Percentiles rank a stretch among this genome's conserved stretches.
Conservation (phyloP, 768 basidiomycete species). For the Boletus rubroflammeus region DNA sequence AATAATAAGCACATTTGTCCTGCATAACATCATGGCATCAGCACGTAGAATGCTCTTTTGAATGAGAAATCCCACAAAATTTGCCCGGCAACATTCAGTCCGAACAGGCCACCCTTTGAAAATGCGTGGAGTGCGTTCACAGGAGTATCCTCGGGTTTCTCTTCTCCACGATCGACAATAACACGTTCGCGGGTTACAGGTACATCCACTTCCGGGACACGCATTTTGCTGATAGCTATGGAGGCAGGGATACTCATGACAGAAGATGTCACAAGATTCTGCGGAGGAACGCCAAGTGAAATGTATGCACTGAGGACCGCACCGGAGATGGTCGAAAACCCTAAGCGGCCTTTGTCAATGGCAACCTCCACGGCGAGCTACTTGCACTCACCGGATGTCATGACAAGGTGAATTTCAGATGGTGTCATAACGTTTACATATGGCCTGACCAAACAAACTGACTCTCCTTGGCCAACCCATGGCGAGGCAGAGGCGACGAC, state of each 20-base stretch:
- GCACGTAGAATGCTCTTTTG: neutral
- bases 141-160: constrained; percentile 48
- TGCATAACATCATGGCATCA: constrained; percentile 28
- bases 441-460: constrained; percentile 79
- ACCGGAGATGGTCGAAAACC: constrained; percentile 90
- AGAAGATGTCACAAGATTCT: constrained; percentile 82
- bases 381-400: constrained; percentile 67
- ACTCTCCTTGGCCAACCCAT: constrained; percentile 92
- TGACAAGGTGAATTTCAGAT: constrained; percentile 80
- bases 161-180: constrained; percentile 74
- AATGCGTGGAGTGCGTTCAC: constrained; percentile 88
- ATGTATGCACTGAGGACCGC: constrained; percentile 87
- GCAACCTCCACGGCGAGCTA: neutral
- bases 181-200: constrained; percentile 82
- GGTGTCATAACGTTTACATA: constrained; percentile 83
- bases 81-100: constrained; percentile 82
- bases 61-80: constrained; percentile 55
- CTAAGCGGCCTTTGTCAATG: constrained; percentile 23
- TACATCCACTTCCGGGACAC: constrained; percentile 78
- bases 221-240: constrained; percentile 87
- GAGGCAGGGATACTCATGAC: constrained; percentile 96
- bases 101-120: constrained; percentile 79
- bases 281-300: constrained; percentile 67
- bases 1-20: constrained; percentile 82
- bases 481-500: constrained; percentile 90